Base-by-base conservation (phyloP, 148 eudicot species). In the Camellia sinensis region DNA sequence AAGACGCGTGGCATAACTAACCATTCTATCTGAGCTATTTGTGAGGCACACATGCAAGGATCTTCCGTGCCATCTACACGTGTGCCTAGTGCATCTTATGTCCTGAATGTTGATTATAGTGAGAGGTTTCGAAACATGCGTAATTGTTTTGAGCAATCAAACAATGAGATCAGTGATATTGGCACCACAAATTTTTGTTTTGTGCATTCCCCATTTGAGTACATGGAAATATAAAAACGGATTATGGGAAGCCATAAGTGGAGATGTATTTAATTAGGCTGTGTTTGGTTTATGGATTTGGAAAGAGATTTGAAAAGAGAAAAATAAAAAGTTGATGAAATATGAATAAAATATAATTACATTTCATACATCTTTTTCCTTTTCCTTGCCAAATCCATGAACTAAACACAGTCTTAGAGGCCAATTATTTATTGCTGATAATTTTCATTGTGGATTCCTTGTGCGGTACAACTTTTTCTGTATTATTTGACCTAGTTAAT, bases 181-280 rank as follows among this genome's bases (percentile, higher is more conserved):
- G 63, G 59, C 7, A 13, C 22, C 3, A 3, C 75, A 14, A 64
- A 56, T 14, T 75, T 76, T 61, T 45, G 19, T 21, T 62, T 46
- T n/a, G 18, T 59, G 57, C 68, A 19, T 22, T 72, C 43, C 17
- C 3, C 40, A 71, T 75, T 17, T 62, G 79, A 76, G 43, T 76
- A 29, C 67, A 59, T 44, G 57, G 12, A 62, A 2, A 63, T 45
- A 44, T 62, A 46, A 61, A 76, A 46, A 46, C 14, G 12, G 65
- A 17, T 3, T 7, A 9, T 6, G 6, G 76, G 2, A 13, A 52
- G 46, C 37, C 3, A 53, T 37, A 4, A 7, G 21, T 6, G 11
- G 15, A 18, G 63, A 29, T 29, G 37, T 29, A 29, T 29, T 29
- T 29, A 29, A 29, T 29, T 29, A 29, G 37, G 37, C 37, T 17